These are phyloP conservation scores for Pulveroboletus sp. DNA, from an alignment of 1,284 basidiomycete genomes.

Conservation along the genomic window DNA sequence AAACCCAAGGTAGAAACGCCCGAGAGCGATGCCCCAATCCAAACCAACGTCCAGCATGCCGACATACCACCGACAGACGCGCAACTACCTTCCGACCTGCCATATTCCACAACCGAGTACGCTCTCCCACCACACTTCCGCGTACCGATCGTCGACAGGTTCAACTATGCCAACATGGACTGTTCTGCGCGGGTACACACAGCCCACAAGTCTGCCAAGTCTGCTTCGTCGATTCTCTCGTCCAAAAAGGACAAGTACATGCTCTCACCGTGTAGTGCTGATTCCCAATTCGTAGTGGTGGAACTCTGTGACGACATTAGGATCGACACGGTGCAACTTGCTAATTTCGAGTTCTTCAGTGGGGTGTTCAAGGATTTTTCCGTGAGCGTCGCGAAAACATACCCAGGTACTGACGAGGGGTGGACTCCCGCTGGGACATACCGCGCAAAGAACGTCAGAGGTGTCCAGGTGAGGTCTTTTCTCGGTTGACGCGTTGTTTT, in stretches of 20 bases:
- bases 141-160: slow-evolving; percentile 73
- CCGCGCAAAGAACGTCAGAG: slow-evolving; percentile 85
- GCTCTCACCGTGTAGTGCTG: slow-evolving; percentile 82
- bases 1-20: slow-evolving; percentile 36
- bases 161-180: slow-evolving; percentile 93
- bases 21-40: slow-evolving; percentile 28
- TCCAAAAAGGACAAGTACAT: slow-evolving; percentile 95
- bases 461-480: slow-evolving; percentile 74
- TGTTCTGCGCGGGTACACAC: slow-evolving; percentile 92
- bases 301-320: slow-evolving; percentile 97
- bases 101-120: slow-evolving; percentile 18
- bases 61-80: slow-evolving; percentile 10
- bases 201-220: slow-evolving; percentile 82
- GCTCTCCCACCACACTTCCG: slow-evolving; percentile 58
- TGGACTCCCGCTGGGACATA: slow-evolving; percentile 79
- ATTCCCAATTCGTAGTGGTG: slow-evolving; percentile 85
- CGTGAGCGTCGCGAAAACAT: slow-evolving; percentile 82
- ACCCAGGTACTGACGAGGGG: slow-evolving; percentile 60
- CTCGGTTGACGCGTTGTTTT: not conserved
- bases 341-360: slow-evolving; percentile 98
- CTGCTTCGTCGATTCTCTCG: slow-evolving; percentile 81
- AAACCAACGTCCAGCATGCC: slow-evolving; percentile 5
- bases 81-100: slow-evolving; percentile 4
- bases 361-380: slow-evolving; percentile 93
- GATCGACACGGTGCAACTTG: slow-evolving; percentile 94